Evolutionary conservation across 2,329 filamentous ascomycete genomes (phyloP).

Genomic region (Bimuria novae-zelandiae): DNA sequence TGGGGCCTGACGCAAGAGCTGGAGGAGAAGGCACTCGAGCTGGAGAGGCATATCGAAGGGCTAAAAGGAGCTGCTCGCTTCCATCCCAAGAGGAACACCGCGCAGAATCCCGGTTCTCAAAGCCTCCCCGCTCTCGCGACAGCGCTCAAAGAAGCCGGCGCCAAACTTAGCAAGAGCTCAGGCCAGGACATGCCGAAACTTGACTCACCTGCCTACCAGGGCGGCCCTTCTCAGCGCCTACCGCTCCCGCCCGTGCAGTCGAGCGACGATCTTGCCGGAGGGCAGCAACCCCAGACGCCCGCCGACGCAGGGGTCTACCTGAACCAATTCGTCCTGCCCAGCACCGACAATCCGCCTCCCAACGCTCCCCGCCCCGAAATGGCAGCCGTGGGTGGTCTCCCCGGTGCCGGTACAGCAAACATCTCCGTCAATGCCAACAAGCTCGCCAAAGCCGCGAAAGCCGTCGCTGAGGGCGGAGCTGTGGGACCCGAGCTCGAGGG

Average conservation of each 20-base stretch:
- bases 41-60: conserved; percentile 60
- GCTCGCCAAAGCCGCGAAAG: conserved; percentile 41
- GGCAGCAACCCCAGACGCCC: conserved; percentile 35
- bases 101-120: conserved; percentile 20
- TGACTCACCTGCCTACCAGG: conserved; percentile 26
- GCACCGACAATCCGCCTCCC: conserved; percentile 39
- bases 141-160: conserved; percentile 42
- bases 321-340: conserved; percentile 44
- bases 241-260: conserved; percentile 30
- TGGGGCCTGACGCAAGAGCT: conserved; percentile 71
- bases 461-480: conserved; percentile 39
- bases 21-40: conserved; percentile 70
- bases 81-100: conserved; percentile 30
- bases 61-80: conserved; percentile 35
- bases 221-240: conserved; percentile 23
- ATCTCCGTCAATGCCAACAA: conserved; percentile 36
- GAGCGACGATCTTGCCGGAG: conserved; percentile 20
- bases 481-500: conserved; percentile 40
- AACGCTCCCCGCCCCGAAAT: conserved; percentile 41
- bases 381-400: conserved; percentile 42
- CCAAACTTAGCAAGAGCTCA: conserved; percentile 35
- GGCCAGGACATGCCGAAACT: conserved; percentile 33
- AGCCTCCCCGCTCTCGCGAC: conserved; percentile 41
- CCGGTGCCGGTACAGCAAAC: conserved; percentile 36
- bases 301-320: conserved; percentile 41